These are phyloP conservation scores for Aphanomyces stellatus DNA, from an alignment of 352 stramenopile genomes.

Conservation along the genomic window DNA sequence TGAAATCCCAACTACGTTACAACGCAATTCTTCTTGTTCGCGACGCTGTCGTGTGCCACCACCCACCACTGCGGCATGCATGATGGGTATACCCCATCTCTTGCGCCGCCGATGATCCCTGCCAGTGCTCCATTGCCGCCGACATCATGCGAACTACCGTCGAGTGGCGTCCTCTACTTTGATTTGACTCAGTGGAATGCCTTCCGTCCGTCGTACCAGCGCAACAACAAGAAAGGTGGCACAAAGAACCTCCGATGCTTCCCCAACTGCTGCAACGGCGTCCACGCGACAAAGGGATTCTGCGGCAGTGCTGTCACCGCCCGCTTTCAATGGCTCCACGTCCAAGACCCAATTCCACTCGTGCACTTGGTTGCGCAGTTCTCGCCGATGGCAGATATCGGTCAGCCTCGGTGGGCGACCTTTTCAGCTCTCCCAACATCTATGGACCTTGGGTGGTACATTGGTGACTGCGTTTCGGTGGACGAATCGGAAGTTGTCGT, in stretches of 20 bases:
- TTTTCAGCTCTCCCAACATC: conserved; percentile 43
- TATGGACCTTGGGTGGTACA: conserved; percentile 54
- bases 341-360: too few relatives aligned
- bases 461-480: conserved; percentile 50
- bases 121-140: too few relatives aligned
- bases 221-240: conserved; percentile 85
- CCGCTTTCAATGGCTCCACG: conserved; percentile 36
- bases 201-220: conserved; percentile 73
- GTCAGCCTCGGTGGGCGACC: too few relatives aligned
- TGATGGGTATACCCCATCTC: too few relatives aligned
- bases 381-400: neutral
- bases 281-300: conserved; percentile 78
- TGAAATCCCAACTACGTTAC: too few relatives aligned
- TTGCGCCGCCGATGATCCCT: too few relatives aligned
- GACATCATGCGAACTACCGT: too few relatives aligned
- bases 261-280: conserved; percentile 65
- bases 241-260: conserved; percentile 87
- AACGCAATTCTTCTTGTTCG: too few relatives aligned
- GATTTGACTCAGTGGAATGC: neutral
- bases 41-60: too few relatives aligned
- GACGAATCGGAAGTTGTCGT: neutral
- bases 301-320: conserved; percentile 79
- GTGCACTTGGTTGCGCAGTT: neutral
- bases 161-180: neutral
- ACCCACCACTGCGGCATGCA: too few relatives aligned